Conservation (phyloP, 305 asterid genomes). For the Fraxinus ornus region DNA sequence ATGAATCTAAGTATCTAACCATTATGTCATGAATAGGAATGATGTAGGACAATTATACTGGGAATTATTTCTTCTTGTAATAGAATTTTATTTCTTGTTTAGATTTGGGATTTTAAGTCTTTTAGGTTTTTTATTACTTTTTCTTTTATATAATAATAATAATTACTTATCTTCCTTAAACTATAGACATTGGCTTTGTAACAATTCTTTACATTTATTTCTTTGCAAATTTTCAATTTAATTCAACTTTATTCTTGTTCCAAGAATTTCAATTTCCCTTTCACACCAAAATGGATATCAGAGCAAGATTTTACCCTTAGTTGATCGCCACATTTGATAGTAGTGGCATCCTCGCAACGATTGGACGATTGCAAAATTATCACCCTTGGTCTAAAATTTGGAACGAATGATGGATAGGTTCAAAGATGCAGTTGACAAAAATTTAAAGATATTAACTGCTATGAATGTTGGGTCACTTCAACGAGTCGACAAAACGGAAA, state of each 20-base stretch:
- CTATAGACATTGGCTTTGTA: not conserved
- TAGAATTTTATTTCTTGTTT: not conserved
- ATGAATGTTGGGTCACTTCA: not conserved
- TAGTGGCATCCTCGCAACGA: not conserved
- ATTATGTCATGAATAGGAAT: not conserved
- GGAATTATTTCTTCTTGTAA: not conserved
- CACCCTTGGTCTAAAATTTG: not conserved
- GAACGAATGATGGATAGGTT: not conserved
- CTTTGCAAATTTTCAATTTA: not conserved
- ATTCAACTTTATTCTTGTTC: not conserved
- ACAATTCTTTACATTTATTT: not conserved
- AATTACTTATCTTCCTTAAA: not conserved
- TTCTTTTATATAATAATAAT: not conserved
- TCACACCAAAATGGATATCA: not conserved
- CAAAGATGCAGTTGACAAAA: not conserved
- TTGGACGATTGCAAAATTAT: not conserved
- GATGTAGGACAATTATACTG: not conserved
- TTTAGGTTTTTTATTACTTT: no score
- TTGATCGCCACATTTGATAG: not conserved
- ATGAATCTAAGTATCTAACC: not conserved
- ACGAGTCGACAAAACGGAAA: not conserved
- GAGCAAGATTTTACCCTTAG: not conserved
- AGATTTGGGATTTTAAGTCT: not conserved
- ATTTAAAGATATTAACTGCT: not conserved
- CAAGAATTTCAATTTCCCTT: not conserved